These are phyloP conservation scores for Smallanthus sonchifolius DNA, from an alignment of 129 eudicot genomes.

Conservation along the genomic window DNA sequence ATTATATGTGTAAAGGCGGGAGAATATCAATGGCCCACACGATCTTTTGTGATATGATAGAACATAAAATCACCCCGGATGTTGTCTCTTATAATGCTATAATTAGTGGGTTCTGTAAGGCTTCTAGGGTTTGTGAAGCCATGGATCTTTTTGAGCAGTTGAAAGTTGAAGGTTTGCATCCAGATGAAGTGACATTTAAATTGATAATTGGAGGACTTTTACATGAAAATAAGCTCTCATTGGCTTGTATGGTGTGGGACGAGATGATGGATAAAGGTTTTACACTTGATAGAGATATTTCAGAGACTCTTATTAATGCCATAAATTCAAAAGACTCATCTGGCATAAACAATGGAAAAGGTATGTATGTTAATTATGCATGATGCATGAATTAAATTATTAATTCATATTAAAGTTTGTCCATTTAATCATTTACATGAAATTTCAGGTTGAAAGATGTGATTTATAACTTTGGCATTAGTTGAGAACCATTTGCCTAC, in stretches of 20 bases:
- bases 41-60: constrained; percentile 69
- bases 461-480: constrained; percentile 4
- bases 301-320: constrained; percentile 58
- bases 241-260: constrained; percentile 83
- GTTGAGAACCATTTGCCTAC: constrained; percentile 1
- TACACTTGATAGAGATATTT: constrained; percentile 75
- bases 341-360: constrained; percentile 15
- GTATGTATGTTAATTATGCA: constrained; percentile 15
- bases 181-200: constrained; percentile 81
- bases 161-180: constrained; percentile 55
- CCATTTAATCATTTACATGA: background rate
- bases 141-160: constrained; percentile 67
- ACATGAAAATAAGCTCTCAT: constrained; percentile 49
- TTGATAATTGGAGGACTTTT: constrained; percentile 66
- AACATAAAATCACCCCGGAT: constrained; percentile 60
- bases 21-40: constrained; percentile 44
- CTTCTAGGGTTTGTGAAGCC: constrained; percentile 60
- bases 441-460: constrained; percentile 34
- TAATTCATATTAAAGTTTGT: background rate
- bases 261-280: constrained; percentile 95
- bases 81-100: constrained; percentile 76
- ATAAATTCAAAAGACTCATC: constrained; percentile 36
- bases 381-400: background rate
- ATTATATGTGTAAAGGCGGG: constrained; percentile 72
- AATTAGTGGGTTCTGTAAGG: constrained; percentile 70